Conservation (phyloP, 1,284 basidiomycete species). For the Salmacisia buchloeana region DNA sequence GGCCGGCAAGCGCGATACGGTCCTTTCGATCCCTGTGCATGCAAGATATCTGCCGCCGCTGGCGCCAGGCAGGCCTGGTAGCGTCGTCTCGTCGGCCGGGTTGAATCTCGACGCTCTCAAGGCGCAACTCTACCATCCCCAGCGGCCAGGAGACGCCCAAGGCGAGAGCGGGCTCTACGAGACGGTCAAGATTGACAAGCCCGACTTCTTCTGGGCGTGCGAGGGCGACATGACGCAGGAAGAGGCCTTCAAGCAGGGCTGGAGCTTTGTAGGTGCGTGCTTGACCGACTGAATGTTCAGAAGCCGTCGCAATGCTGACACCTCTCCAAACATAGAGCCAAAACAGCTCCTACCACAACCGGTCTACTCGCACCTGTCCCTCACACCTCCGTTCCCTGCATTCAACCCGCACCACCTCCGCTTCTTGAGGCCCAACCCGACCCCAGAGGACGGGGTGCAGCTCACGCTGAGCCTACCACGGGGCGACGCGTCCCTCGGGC, state of each 20-base stretch:
- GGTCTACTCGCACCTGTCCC: neutral
- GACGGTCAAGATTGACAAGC: neutral
- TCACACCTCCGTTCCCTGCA: neutral
- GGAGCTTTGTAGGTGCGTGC: conserved; percentile 5
- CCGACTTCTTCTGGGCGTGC: conserved; percentile 1
- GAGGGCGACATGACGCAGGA: conserved; percentile 3
- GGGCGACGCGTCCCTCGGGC: neutral
- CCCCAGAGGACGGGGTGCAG: neutral
- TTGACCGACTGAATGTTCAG: neutral
- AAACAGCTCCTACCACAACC: neutral
- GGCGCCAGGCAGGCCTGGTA: neutral
- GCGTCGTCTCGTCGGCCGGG: neutral
- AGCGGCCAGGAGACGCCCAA: neutral
- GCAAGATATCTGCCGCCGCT: neutral
- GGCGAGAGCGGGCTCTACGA: neutral
- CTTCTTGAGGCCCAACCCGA: conserved; percentile 4
- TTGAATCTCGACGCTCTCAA: neutral
- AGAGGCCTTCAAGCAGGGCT: conserved; percentile 6
- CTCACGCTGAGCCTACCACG: neutral
- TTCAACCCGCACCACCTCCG: conserved; percentile 6
- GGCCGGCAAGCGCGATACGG: neutral
- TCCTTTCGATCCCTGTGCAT: conserved; percentile 1
- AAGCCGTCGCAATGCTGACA: neutral
- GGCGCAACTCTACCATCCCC: neutral
- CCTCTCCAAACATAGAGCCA: neutral